Base-by-base conservation (phyloP, 768 basidiomycete species). In the Amanita fuliginea region DNA sequence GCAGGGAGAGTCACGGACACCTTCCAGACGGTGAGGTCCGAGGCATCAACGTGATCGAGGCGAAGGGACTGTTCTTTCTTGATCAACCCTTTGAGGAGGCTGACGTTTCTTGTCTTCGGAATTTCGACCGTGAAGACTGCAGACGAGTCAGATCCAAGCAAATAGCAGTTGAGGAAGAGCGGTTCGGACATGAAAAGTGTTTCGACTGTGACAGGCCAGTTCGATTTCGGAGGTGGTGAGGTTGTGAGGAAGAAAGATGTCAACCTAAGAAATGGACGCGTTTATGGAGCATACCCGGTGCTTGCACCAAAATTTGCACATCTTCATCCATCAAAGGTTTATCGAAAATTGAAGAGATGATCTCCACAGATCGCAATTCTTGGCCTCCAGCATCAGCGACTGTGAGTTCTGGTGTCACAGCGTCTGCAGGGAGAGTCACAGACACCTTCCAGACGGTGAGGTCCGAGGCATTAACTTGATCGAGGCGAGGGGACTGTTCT, bases 51-150 rank as follows among this genome's bases (percentile, higher is more conserved):
- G 22, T 47, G 44, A 40, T 51, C 30, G 26, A 54, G 51, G 30
- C 43, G 36, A 39, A 6, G 18, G 26, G 36, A 18, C 43, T 47
- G 52, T 46, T 51, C 16, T 22, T 46, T 30, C 26, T 54, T 54
- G 53, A 54, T 52, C 35, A 41, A 21, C 0, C 42, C 21, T 51
- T 42, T 54, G 53, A 54, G 50, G 21, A 32, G 16, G 35, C 53
- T 51, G 53, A 54, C 45, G 13, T 42, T 24, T 34, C 51, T 33
- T 3, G 42, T 51, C 21, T 51, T 44, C 16, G 21, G 43, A 39
- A 51, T 54, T 45, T 54, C 41, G 44, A 54, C 50, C 21, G 30
- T 16, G 40, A 54, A 54, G 39, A 54, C 32, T 36, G 45, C 18
- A 34, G 28, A 32, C 2, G 28, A 28, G 28, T 28, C 28, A 28